Base-by-base conservation (phyloP, 495 filamentous ascomycete species). In the Xylaria grammica region DNA sequence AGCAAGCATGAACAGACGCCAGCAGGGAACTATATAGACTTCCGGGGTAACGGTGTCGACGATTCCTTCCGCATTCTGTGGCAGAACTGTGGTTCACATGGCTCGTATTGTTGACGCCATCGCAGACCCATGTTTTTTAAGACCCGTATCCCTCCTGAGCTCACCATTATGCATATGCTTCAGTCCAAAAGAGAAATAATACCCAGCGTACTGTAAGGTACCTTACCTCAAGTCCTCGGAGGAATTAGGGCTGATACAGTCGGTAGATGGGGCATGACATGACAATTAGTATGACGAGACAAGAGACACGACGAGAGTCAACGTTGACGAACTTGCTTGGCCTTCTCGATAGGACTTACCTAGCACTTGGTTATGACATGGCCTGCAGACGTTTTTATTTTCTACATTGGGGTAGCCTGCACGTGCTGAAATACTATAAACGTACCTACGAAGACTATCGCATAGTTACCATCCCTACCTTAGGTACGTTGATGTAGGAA, bases 91-190 rank as follows among this genome's bases (percentile, higher is more conserved):
- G 29, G 44, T 38, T 19, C 24, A 50, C 30, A 34, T 51, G 9
- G 58, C 46, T 61, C 58, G 58, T 61, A 61, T 61, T 44, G 48
- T 61, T 52, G 22, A 52, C 58, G 34, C 57, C 32, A 60, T 60
- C 32, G 44, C 57, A 29, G 24, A 42, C 34, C 46, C 58, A 61
- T 52, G 58, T 44, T 42, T 46, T 19, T 34, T n/a, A 19, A 52
- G 32, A 51, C 46, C 58, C 46, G 58, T 60, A 60, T 60, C 58
- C 45, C 45, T 51, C 22, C 40, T 3, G n/a, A 27, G 29, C 46
- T 36, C 32, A 50, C 30, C 46, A 52, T 61, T 29, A 48, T 53
- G 48, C 34, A 44, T 57, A 44, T 20, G 24, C 36, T 30, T 40
- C 52, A 17, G 34, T 55, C 52, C 32, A 55, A 55, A 55, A 40